These are phyloP conservation scores for Ceriops zippeliana DNA, from an alignment of 345 rosid species.

Conservation along the genomic window DNA sequence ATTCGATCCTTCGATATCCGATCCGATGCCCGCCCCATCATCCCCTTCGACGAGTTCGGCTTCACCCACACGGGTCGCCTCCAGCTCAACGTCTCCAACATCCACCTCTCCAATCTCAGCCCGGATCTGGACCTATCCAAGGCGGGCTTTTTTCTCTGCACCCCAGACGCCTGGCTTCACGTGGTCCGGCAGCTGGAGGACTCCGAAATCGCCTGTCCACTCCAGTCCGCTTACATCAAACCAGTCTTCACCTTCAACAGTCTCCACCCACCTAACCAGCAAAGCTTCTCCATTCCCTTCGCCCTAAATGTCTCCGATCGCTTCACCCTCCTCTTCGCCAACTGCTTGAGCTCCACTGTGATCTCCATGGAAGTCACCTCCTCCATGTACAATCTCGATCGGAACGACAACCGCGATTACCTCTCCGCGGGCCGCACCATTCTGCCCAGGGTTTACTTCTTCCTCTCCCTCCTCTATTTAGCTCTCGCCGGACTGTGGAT, in stretches of 20 bases:
- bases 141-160: conserved; percentile 93
- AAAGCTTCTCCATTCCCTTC: conserved; percentile 19
- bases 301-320: conserved; percentile 57
- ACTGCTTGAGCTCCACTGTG: conserved; percentile 59
- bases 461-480: conserved; percentile 61
- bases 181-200: conserved; percentile 74
- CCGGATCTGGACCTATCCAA: conserved; percentile 62
- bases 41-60: conserved; percentile 85
- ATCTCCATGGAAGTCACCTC: conserved; percentile 74
- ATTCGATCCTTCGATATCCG: conserved; percentile 71
- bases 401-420: conserved; percentile 58
- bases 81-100: conserved; percentile 62
- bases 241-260: conserved; percentile 58
- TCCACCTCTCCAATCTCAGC: conserved; percentile 46
- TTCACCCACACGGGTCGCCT: conserved; percentile 83
- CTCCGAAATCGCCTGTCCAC: conserved; percentile 67
- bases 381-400: conserved; percentile 85
- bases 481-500: conserved; percentile 69
- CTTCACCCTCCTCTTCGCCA: conserved; percentile 77
- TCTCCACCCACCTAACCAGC: conserved; percentile 27
- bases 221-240: conserved; percentile 59
- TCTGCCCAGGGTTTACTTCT: conserved; percentile 75
- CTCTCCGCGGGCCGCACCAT: conserved; percentile 80
- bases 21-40: conserved; percentile 61
- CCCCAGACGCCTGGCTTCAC: conserved; percentile 75